Percentiles rank a stretch among this genome's conserved stretches.
phyloP scores from a whole-genome alignment of 1,284 basidiomycete species.

The Ustilago curta region DNA sequence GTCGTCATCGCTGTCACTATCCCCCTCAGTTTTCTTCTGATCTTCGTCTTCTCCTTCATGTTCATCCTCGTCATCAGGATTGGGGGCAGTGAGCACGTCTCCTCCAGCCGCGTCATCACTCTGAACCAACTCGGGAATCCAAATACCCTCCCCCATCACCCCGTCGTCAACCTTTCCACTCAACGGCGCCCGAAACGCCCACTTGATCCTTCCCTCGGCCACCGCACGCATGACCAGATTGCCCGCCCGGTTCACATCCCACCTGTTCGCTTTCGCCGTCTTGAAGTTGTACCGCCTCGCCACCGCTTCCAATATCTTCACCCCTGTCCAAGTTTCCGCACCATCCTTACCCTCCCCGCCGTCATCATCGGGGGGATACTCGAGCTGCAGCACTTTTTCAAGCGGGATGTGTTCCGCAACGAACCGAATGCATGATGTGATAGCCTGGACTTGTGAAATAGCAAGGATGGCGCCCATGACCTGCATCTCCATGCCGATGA shows the following conservation, averaged over 20 bases:
- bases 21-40: slow-evolving; percentile 8
- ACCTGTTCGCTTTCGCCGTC: slow-evolving; percentile 87
- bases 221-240: slow-evolving; percentile 77
- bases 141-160: slow-evolving; percentile 31
- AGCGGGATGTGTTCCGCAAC: slow-evolving; percentile 80
- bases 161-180: background rate
- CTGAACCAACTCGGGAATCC: slow-evolving; percentile 23
- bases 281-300: slow-evolving; percentile 78
- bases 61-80: slow-evolving; percentile 37
- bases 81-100: slow-evolving; percentile 39
- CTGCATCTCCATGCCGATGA: slow-evolving; percentile 70
- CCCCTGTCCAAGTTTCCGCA: slow-evolving; percentile 77
- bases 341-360: slow-evolving; percentile 56
- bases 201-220: slow-evolving; percentile 81
- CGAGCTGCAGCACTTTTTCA: slow-evolving; percentile 78
- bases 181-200: slow-evolving; percentile 75
- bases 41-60: slow-evolving; percentile 29
- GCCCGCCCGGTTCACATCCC: slow-evolving; percentile 87
- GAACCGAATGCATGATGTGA: slow-evolving; percentile 80
- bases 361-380: slow-evolving; percentile 58
- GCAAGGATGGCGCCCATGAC: slow-evolving; percentile 84
- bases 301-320: slow-evolving; percentile 82
- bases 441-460: slow-evolving; percentile 81
- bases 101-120: background rate
- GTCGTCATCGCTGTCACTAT: slow-evolving; percentile 14